phyloP scores from a whole-genome alignment of 371 early-diverging fungal genomes.

The Circinella minor region DNA sequence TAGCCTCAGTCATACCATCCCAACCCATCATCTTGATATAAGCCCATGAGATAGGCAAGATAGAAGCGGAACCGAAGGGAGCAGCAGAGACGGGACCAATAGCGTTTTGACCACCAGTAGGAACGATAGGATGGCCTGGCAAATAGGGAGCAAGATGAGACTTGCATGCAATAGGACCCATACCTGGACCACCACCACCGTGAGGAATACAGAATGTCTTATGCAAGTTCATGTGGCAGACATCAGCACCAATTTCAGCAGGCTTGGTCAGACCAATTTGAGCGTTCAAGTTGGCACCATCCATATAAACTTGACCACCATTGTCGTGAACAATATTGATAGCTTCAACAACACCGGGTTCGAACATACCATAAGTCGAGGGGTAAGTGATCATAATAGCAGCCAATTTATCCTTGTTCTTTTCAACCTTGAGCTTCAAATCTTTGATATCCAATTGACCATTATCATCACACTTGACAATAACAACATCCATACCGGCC shows the following conservation, averaged over 20 bases:
- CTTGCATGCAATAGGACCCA: conserved; percentile 94
- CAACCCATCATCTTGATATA: conserved; percentile 97
- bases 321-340: conserved; percentile 86
- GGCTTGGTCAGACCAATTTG: conserved; percentile 96
- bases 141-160: conserved; percentile 91
- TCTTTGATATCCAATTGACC: conserved; percentile 93
- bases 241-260: conserved; percentile 96
- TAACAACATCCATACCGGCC: conserved; percentile 94
- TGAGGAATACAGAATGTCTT: conserved; percentile 99
- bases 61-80: conserved; percentile 95
- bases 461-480: conserved; percentile 86
- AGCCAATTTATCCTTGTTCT: conserved; percentile 83
- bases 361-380: conserved; percentile 97
- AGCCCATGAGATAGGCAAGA: conserved; percentile 97
- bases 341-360: conserved; percentile 84
- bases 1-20: conserved; percentile 83
- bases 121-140: conserved; percentile 87
- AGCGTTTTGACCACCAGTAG: conserved; percentile 72
- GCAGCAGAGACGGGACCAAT: conserved; percentile 96
- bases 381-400: conserved; percentile 98
- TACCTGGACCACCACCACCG: conserved; percentile 97
- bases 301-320: conserved; percentile 99
- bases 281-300: conserved; percentile 98
- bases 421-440: conserved; percentile 83
- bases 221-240: conserved; percentile 98